Evolutionary conservation across 2,329 filamentous ascomycete genomes (phyloP), one percentile per base, ranked within the genome.

Genomic region (Huntiella omanensis): DNA sequence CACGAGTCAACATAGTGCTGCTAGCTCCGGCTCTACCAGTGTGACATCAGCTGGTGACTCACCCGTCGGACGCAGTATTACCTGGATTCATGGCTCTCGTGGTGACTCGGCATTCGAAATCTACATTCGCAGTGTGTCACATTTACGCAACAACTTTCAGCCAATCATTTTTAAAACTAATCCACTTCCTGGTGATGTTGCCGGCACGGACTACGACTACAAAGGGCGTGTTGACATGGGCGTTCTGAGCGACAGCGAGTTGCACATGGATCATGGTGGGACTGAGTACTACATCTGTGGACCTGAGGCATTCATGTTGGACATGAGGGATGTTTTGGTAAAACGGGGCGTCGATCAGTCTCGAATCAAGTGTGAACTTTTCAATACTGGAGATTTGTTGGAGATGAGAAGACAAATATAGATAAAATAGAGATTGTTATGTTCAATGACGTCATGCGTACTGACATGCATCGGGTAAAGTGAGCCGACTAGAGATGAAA

Each of bases 281-380:
- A 67, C 82, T 0, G 65, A 76, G 55, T 87, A 85, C 58, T 86
- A 73, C 54, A 62, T 83, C 45, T 87, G 83, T 55, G 83, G 82
- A 0, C 81, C 82, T 0, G 66, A 69, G 50, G 56, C 58, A 5
- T 87, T 85, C 64, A 87, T 87, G 83, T 54, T 67, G 7, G 70
- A 73, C 34, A 62, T 72, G 16, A 64, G 72, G 52, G 59, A 60
- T 5, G 67, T 63, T 53, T 62, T 86, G 48, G 60, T 67, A 53
- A 61, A 55, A 2, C 59, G 64, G 47, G 78, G 77, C 0, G 77
- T 85, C 1, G 59, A 64, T 1, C 59, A 60, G n/a, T 66, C 67
- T 28, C 70, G 73, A 52, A 68, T 83, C 46, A 70, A 76, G 54
- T 66, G 83, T 53, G 81, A 86, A 60, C 58, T 81, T 28, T 84